Conservation (phyloP, 768 basidiomycete species). For the Leccinum aurantiacum region DNA sequence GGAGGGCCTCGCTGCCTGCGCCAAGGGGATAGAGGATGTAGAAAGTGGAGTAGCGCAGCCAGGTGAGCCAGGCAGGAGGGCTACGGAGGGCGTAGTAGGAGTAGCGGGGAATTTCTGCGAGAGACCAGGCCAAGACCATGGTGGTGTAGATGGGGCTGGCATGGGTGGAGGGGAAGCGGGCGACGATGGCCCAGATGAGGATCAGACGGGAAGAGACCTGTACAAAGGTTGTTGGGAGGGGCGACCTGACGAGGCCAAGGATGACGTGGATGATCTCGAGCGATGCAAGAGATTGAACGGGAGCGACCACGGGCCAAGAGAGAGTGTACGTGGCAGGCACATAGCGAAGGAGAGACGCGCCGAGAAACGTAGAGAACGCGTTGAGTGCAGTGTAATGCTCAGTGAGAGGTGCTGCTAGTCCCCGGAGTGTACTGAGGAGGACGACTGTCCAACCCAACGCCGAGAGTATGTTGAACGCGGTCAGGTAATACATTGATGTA, state of each 20-base stretch:
- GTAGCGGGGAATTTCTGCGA: slow-evolving; percentile 92
- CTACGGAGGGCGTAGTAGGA: slow-evolving; percentile 72
- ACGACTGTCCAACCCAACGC: slow-evolving; percentile 74
- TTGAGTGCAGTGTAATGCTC: slow-evolving; percentile 35
- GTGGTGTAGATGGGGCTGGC: slow-evolving; percentile 78
- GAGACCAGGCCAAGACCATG: slow-evolving; percentile 92
- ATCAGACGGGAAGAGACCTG: slow-evolving; percentile 83
- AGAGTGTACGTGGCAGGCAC: slow-evolving; percentile 47
- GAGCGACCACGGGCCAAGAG: slow-evolving; percentile 60
- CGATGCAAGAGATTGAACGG: slow-evolving; percentile 81
- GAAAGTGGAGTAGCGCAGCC: slow-evolving; percentile 89
- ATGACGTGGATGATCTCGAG: slow-evolving; percentile 84
- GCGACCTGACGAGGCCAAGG: slow-evolving; percentile 77
- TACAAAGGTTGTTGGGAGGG: slow-evolving; percentile 67
- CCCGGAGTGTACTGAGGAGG: slow-evolving; percentile 51
- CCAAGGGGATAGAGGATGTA: slow-evolving; percentile 93
- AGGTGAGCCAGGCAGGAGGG: slow-evolving; percentile 59
- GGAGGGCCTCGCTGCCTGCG: slow-evolving; percentile 85
- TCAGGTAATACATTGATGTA: slow-evolving; percentile 50
- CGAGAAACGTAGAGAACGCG: slow-evolving; percentile 37
- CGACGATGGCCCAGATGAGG: slow-evolving; percentile 79
- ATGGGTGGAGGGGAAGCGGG: slow-evolving; percentile 46
- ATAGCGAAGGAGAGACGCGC: slow-evolving; percentile 35
- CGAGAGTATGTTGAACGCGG: slow-evolving; percentile 77
- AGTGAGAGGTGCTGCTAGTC: slow-evolving; percentile 34